A percentile compares a stretch with the other conserved stretches of the same genome.
Evolutionary conservation across 192 early-diverging fungal species (phyloP).

Genomic region (Haplosporangium gracile): DNA sequence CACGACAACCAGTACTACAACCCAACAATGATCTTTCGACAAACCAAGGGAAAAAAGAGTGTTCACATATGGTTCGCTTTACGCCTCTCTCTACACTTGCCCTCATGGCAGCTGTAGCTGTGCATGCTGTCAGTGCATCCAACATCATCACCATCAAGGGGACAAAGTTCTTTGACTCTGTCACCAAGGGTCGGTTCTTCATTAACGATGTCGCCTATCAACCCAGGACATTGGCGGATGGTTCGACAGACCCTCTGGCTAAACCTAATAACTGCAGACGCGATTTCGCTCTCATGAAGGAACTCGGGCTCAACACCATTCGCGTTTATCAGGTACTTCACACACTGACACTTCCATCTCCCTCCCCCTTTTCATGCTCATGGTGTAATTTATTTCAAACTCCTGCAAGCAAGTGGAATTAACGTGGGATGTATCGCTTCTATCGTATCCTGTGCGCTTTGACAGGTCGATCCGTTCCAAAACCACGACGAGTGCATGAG

Average conservation of each 20-base stretch:
- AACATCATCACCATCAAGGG: constrained; percentile 77
- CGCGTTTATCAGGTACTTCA: constrained; percentile 74
- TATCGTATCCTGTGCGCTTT: neutral
- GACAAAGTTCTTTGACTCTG: constrained; percentile 78
- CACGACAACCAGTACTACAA: neutral
- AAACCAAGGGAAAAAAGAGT: neutral
- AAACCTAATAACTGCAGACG: constrained; percentile 67
- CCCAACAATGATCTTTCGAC: neutral
- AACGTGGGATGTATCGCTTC: neutral
- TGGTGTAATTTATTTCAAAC: neutral
- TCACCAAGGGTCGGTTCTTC: constrained; percentile 79
- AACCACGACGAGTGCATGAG: constrained; percentile 82
- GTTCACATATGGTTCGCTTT: neutral
- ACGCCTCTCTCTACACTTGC: neutral
- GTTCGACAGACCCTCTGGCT: constrained; percentile 69
- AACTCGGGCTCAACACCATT: constrained; percentile 75
- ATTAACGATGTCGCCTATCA: constrained; percentile 84
- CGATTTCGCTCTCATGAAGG: constrained; percentile 74
- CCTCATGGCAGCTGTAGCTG: neutral
- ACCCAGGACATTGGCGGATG: constrained; percentile 59
- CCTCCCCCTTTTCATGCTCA: neutral
- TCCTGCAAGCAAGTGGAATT: neutral
- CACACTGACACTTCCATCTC: neutral
- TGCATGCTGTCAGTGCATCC: constrained; percentile 42
- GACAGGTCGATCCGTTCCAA: constrained; percentile 65